These are phyloP conservation scores for Boletus mariae DNA, from an alignment of 1,284 basidiomycete species.

Conservation along the genomic window DNA sequence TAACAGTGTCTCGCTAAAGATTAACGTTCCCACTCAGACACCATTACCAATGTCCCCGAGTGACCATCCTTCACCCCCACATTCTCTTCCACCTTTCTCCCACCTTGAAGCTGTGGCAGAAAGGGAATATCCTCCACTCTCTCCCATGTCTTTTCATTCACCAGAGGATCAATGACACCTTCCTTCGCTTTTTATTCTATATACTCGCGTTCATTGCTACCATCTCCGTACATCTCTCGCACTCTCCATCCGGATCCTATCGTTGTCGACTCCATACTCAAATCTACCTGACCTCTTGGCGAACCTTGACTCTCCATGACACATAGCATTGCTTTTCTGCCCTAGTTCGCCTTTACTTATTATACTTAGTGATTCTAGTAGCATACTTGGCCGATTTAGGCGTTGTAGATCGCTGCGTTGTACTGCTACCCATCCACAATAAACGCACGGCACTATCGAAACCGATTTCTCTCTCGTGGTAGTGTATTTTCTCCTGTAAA, in stretches of 20 bases:
- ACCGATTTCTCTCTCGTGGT: conserved; percentile 8
- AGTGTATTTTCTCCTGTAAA: conserved; percentile 3
- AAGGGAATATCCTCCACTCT: conserved; percentile 61
- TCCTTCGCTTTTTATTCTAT: conserved; percentile 25
- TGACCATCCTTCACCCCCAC: conserved; percentile 41
- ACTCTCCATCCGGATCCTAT: conserved; percentile 17
- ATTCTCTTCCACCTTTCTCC: conserved; percentile 69
- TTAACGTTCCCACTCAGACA: conserved; percentile 39
- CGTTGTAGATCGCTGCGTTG: conserved; percentile 34
- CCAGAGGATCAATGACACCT: conserved; percentile 42
- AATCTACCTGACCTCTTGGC: conserved; percentile 13
- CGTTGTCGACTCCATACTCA: conserved; percentile 3
- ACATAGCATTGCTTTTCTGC: conserved; percentile 17
- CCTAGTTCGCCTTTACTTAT: conserved; percentile 27
- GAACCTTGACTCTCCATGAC: conserved; percentile 14
- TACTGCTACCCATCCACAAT: conserved; percentile 35
- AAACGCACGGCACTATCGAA: conserved; percentile 17
- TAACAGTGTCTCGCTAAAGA: conserved; percentile 25
- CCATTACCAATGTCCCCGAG: conserved; percentile 47
- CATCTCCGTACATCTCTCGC: conserved; percentile 16
- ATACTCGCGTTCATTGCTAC: conserved; percentile 31
- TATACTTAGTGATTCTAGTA: conserved; percentile 33
- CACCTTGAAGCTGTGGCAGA: conserved; percentile 79
- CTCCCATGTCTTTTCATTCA: conserved; percentile 67
- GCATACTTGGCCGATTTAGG: conserved; percentile 30